phyloP scores from a whole-genome alignment of 768 basidiomycete genomes.

The Pluteus cervinus region DNA sequence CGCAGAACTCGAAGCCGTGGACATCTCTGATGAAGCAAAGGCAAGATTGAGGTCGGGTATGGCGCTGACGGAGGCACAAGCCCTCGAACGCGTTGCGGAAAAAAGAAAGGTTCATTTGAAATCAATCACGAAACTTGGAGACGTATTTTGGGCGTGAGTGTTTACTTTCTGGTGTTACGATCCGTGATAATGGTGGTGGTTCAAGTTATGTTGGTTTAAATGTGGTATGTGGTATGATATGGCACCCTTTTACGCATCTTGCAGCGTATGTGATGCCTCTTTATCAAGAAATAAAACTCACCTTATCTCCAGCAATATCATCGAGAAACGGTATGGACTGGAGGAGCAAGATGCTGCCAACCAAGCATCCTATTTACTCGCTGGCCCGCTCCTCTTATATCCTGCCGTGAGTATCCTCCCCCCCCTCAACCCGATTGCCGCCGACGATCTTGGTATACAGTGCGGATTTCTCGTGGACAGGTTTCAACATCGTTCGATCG shows the following conservation, averaged over 20 bases:
- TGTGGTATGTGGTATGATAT: slow-evolving; percentile 67
- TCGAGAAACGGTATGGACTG: slow-evolving; percentile 60
- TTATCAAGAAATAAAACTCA: background rate
- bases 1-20: slow-evolving; percentile 58
- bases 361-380: slow-evolving; percentile 66
- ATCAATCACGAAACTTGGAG: slow-evolving; percentile 62
- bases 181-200: slow-evolving; percentile 6
- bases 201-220: slow-evolving; percentile 70
- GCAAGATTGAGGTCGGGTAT: slow-evolving; percentile 34
- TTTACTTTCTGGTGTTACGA: background rate
- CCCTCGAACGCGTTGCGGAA: slow-evolving; percentile 57
- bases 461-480: slow-evolving; percentile 63
- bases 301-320: slow-evolving; percentile 49
- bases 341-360: slow-evolving; percentile 54
- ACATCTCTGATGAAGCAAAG: slow-evolving; percentile 53
- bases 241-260: slow-evolving; percentile 75
- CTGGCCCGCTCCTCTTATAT: slow-evolving; percentile 64
- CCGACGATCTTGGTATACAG: slow-evolving; percentile 26
- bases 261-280: slow-evolving; percentile 47
- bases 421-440: background rate
- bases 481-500: slow-evolving; percentile 48
- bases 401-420: slow-evolving; percentile 45
- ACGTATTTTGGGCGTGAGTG: slow-evolving; percentile 72
- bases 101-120: slow-evolving; percentile 56
- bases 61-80: slow-evolving; percentile 51